Percentiles rank a stretch among this genome's conserved stretches.
These are phyloP conservation scores for Yamagishiella unicocca DNA, from an alignment of 139 green algal species.

Conservation along the genomic window DNA sequence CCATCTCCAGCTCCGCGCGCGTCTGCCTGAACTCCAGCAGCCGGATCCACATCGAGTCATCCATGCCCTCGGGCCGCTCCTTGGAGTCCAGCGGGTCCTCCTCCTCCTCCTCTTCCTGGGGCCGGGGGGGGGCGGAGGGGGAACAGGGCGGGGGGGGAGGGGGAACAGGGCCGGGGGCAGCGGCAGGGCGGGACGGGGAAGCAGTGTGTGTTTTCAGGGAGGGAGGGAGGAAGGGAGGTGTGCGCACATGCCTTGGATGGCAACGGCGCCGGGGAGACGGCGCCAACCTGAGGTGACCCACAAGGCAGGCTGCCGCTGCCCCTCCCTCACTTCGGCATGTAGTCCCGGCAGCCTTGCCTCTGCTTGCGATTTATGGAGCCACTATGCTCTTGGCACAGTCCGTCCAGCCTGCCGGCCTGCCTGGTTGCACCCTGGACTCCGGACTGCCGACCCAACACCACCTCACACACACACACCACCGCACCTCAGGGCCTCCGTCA, in stretches of 20 bases:
- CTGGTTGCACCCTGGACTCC: too few species aligned
- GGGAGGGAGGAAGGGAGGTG: neutral
- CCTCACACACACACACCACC: too few species aligned
- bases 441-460: too few species aligned
- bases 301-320: too few species aligned
- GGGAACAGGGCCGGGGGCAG: neutral
- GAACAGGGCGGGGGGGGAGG: neutral
- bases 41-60: slow-evolving; percentile 50
- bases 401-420: too few species aligned
- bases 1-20: slow-evolving; percentile 44
- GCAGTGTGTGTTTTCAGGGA: neutral
- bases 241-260: too few species aligned
- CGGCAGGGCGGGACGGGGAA: neutral
- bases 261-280: too few species aligned
- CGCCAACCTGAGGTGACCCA: too few species aligned
- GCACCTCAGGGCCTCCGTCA: neutral
- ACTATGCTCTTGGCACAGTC: too few species aligned
- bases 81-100: slow-evolving; percentile 27
- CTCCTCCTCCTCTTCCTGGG: neutral
- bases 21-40: slow-evolving; percentile 52
- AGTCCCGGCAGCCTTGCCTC: too few species aligned
- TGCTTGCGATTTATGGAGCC: too few species aligned
- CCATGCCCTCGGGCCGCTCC: slow-evolving; percentile 51
- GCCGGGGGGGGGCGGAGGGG: neutral
- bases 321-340: too few species aligned